Evolutionary conservation across 768 basidiomycete species (phyloP).

Genomic region (Boletellus ananiceps): DNA sequence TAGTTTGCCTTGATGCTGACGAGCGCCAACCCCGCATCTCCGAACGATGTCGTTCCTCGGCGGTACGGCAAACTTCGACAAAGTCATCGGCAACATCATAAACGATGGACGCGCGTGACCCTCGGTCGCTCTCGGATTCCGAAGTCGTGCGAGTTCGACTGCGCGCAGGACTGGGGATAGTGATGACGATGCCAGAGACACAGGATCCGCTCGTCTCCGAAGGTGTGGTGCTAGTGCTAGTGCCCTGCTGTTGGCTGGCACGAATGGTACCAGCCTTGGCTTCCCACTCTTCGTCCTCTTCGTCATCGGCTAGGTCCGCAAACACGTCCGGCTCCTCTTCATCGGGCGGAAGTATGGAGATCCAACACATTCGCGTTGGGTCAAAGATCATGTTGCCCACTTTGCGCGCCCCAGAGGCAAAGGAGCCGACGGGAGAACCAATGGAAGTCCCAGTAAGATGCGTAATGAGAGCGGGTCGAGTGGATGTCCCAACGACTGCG

Average conservation of each 20-base stretch:
- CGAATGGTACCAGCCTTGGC: constrained; percentile 78
- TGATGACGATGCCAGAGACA: constrained; percentile 29
- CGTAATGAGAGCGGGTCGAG: constrained; percentile 92
- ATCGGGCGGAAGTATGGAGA: constrained; percentile 78
- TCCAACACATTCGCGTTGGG: constrained; percentile 91
- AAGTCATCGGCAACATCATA: constrained; percentile 76
- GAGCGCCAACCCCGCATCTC: constrained; percentile 82
- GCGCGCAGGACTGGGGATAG: constrained; percentile 55
- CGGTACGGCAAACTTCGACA: constrained; percentile 62
- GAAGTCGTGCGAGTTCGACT: constrained; percentile 65
- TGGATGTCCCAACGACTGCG: constrained; percentile 68
- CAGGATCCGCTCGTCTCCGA: constrained; percentile 25
- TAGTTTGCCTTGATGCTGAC: constrained; percentile 19
- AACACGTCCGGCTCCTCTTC: constrained; percentile 97
- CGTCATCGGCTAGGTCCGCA: constrained; percentile 87
- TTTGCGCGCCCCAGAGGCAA: constrained; percentile 75
- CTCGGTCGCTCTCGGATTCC: constrained; percentile 68
- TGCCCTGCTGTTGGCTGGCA: constrained; percentile 44
- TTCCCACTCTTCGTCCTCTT: constrained; percentile 70
- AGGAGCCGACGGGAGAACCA: constrained; percentile 71
- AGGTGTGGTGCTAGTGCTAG: constrained; percentile 20
- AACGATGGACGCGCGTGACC: constrained; percentile 75
- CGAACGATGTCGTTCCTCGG: constrained; percentile 75
- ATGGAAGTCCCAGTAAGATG: constrained; percentile 87
- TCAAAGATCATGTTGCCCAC: constrained; percentile 99